Conservation (phyloP, 2,329 filamentous ascomycete genomes). For the Trichoderma atroviride region DNA sequence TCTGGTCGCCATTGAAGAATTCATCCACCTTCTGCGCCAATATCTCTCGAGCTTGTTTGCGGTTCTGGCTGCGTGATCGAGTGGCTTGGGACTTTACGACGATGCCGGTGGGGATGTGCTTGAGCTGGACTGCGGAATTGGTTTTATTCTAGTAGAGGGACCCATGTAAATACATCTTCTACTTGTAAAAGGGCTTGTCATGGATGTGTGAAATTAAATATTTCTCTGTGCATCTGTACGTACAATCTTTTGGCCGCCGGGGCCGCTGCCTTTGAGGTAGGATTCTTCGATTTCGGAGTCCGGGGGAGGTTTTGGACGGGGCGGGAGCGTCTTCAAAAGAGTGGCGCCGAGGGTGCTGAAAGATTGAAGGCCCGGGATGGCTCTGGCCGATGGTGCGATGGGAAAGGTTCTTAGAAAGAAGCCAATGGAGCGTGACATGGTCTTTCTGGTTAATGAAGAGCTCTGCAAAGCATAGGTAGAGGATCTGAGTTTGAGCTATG, state of each 20-base stretch:
- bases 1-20: conserved; percentile 69
- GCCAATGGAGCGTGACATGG: background rate
- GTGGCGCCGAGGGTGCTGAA: conserved; percentile 39
- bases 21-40: conserved; percentile 77
- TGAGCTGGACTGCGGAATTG: conserved; percentile 89
- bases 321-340: conserved; percentile 64
- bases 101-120: conserved; percentile 84
- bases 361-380: conserved; percentile 27
- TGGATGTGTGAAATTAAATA: background rate
- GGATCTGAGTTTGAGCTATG: background rate
- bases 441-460: background rate
- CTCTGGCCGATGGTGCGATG: background rate
- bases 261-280: conserved; percentile 89
- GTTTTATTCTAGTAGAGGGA: conserved; percentile 77
- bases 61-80: conserved; percentile 82
- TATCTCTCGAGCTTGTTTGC: conserved; percentile 77
- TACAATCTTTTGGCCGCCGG: conserved; percentile 94
- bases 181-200: background rate
- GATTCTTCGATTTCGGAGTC: conserved; percentile 80
- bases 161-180: background rate
- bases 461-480: background rate
- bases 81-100: conserved; percentile 95
- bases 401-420: background rate
- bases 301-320: conserved; percentile 70
- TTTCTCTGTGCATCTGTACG: conserved; percentile 29